Conservation (phyloP, 305 asterid genomes). For the Nicotiana rustica region DNA sequence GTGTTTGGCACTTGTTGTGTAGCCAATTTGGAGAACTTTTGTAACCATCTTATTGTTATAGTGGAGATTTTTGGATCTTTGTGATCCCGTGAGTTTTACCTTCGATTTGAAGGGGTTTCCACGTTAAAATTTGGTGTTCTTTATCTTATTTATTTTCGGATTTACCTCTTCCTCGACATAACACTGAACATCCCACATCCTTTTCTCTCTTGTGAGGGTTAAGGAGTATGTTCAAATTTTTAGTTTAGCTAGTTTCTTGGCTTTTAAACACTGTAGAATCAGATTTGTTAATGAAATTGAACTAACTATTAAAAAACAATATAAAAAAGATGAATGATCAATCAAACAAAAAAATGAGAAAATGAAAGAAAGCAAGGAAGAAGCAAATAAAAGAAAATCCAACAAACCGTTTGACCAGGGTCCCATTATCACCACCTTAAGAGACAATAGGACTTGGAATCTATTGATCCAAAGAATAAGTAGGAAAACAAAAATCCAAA, state of each 20-base stretch:
- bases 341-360: not conserved
- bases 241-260: not conserved
- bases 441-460: slow-evolving; percentile 41
- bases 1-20: too few relatives aligned
- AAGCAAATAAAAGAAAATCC: slow-evolving; percentile 52
- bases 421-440: slow-evolving; percentile 37
- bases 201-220: not conserved
- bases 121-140: too few relatives aligned
- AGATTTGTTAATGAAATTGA: not conserved
- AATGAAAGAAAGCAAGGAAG: not conserved
- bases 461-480: slow-evolving; percentile 41
- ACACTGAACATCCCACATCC: too few relatives aligned
- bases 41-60: too few relatives aligned
- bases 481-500: slow-evolving; percentile 48
- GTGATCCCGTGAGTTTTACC: too few relatives aligned
- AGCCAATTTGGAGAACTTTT: too few relatives aligned
- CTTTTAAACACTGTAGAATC: not conserved
- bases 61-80: too few relatives aligned
- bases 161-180: too few relatives aligned
- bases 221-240: not conserved
- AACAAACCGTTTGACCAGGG: slow-evolving; percentile 64
- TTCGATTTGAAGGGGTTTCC: too few relatives aligned
- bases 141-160: too few relatives aligned
- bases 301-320: not conserved
- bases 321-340: not conserved